These are phyloP conservation scores for Talaromyces pinophilus DNA, from an alignment of 2,329 filamentous ascomycete genomes.

Conservation along the genomic window DNA sequence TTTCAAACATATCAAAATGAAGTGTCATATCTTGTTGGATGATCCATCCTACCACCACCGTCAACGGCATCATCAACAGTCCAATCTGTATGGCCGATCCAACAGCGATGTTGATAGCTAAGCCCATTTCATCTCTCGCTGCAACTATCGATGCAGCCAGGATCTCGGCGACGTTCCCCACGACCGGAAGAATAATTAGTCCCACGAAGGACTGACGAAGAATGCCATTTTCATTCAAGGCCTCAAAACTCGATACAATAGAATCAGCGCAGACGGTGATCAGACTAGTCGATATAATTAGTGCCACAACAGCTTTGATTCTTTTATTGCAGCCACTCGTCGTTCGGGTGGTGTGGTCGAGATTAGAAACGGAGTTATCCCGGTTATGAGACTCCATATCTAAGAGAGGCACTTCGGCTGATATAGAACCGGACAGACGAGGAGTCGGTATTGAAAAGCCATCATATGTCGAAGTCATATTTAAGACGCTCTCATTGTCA, in stretches of 20 bases:
- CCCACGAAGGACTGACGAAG: slow-evolving; percentile 69
- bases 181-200: slow-evolving; percentile 70
- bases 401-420: background rate
- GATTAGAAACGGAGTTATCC: background rate
- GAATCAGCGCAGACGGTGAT: slow-evolving; percentile 63
- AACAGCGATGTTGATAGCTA: slow-evolving; percentile 71
- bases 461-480: background rate
- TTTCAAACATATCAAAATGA: slow-evolving; percentile 14
- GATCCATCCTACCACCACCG: slow-evolving; percentile 72
- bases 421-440: background rate
- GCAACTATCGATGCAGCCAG: slow-evolving; percentile 71
- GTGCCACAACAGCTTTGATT: background rate
- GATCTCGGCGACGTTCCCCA: slow-evolving; percentile 73
- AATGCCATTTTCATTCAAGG: slow-evolving; percentile 36
- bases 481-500: background rate
- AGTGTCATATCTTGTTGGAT: slow-evolving; percentile 54
- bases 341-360: background rate
- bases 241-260: background rate
- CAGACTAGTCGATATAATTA: background rate
- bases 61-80: slow-evolving; percentile 68
- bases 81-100: slow-evolving; percentile 72
- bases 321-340: background rate
- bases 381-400: background rate
- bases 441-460: background rate
- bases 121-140: slow-evolving; percentile 74